Base-by-base conservation (phyloP, 148 eudicot genomes). In the Nepenthes mirabilis region DNA sequence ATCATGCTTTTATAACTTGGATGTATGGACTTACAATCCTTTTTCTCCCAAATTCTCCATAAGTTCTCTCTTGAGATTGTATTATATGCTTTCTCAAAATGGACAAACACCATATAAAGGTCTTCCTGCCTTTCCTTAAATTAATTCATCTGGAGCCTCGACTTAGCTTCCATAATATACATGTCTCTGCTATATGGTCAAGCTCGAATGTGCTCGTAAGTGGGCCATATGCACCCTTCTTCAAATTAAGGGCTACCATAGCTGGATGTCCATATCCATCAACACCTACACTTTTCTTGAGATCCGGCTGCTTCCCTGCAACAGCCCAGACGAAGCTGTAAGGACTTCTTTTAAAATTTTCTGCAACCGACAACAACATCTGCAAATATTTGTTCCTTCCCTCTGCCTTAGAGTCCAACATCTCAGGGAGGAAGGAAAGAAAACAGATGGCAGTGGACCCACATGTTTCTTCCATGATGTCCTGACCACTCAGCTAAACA, bases 221-320 rank as follows among this genome's bases (percentile, higher is more conserved):
- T 32, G 98, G 96, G 47, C 91, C 87, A 65, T 86, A 93, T 64
- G 82, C 96, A 57, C 83, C 87, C 69, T 93, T 93, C 77, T 93
- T 93, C 47, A 72, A 55, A 57, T 86, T 88, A 11, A 93, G 80
- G 54, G 98, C 98, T 50, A 93, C 94, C 90, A 93, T 65, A 58
- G 98, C 98, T 2, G 98, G 98, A 79, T 88, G 88, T 5, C 98
- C 98, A 60, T 88, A 93, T 55, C 98, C 98, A 47, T 96, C 96
- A 55, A 93, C 98, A 60, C 95, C 95, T 33, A 93, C 89, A n/a
- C 79, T 81, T 57, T 68, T 83, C 72, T 88, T 96, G 32, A 93
- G 96, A 77, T 88, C 95, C 33, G 91, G 76, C 73, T 93, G 98
- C 74, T 88, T 88, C 57, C 96, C 98, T 45, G 98, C 91, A 58